Base-by-base conservation (phyloP, 164 flowering plant genomes). In the Magnolia changhungtana region DNA sequence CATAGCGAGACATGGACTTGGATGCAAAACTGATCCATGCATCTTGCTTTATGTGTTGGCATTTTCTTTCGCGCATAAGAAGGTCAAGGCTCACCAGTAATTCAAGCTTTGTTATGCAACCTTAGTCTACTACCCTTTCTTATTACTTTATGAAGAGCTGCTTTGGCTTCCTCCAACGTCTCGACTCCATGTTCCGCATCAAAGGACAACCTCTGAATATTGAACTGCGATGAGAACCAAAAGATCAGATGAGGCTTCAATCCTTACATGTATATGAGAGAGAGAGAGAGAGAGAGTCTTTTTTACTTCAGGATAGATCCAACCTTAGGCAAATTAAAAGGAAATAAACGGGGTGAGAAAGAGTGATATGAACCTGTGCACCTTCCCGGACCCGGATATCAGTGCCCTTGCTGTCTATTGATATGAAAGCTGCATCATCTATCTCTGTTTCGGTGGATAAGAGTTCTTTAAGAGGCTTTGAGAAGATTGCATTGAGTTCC, bases 351-450 rank as follows among this genome's bases (percentile, higher is more conserved):
- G 19, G 24, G 50, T 11, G 67, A 9, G 23, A 4, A n/a, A 63
- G 7, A 16, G 51, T 37, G 52, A 23, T 14, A 50, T 27, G n/a
- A 37, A 96, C 99, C 97, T 96, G 98, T 66, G 98, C 98, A n/a
- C 98, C 98, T 80, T 94, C 92, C 58, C 98, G 97, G 55, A 94
- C 99, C 63, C 99, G 88, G 16, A 96, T 84, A 80, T 96, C 99
- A 67, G 82, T 85, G 55, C 99, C 99, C 72, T 87, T 94, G 85
- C 99, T 91, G 81, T 96, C 99, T 71, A 96, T 91, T 50, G 98
- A 96, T 83, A 96, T 96, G 70, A 94, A 83, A 78, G 99, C 99
- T 52, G 92, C 99, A 87, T 94, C 99, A 78, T 96, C 99, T 31
- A 94, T 85, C 77, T 96, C 99, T n/a, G 78, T 75, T 81, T 96